These are phyloP conservation scores for Globisporangium alternatum DNA, from an alignment of 352 stramenopile genomes.

Conservation along the genomic window DNA sequence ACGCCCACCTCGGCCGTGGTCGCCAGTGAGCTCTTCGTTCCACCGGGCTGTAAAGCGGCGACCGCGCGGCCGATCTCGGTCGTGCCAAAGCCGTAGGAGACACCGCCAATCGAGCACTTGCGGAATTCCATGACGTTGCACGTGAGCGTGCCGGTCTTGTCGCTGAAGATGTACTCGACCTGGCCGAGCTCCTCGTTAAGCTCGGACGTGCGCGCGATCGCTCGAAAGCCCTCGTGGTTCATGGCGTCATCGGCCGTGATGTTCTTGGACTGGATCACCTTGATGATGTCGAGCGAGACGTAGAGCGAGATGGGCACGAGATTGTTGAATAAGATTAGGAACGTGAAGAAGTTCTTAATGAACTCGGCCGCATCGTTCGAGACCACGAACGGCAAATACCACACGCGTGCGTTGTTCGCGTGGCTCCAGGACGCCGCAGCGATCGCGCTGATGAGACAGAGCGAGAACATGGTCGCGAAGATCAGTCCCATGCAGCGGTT, in stretches of 20 bases:
- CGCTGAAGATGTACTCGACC: constrained; percentile 98
- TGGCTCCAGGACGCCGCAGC: constrained; percentile 43
- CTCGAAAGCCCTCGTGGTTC: constrained; percentile 80
- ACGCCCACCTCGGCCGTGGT: constrained; percentile 1
- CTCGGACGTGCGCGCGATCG: constrained; percentile 84
- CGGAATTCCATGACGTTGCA: constrained; percentile 98
- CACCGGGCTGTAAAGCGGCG: constrained; percentile 16
- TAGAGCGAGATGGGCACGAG: constrained; percentile 98
- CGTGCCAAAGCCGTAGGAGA: constrained; percentile 82
- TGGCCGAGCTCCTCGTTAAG: constrained; percentile 94
- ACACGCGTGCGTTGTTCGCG: constrained; percentile 31
- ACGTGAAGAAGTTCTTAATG: constrained; percentile 90
- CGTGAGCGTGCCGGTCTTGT: constrained; percentile 99
- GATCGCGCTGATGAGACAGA: constrained; percentile 66
- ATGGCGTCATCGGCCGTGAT: constrained; percentile 67
- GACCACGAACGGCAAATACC: constrained; percentile 43
- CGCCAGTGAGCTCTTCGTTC: neutral
- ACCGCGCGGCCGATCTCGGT: constrained; percentile 72
- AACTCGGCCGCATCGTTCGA: constrained; percentile 30
- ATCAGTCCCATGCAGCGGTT: constrained; percentile 70
- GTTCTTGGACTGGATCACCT: constrained; percentile 77
- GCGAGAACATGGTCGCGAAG: constrained; percentile 51
- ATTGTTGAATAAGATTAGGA: constrained; percentile 95
- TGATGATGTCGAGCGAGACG: constrained; percentile 95
- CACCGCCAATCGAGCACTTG: constrained; percentile 86